Conservation (phyloP, 768 basidiomycete species). For the Terana coerulea region DNA sequence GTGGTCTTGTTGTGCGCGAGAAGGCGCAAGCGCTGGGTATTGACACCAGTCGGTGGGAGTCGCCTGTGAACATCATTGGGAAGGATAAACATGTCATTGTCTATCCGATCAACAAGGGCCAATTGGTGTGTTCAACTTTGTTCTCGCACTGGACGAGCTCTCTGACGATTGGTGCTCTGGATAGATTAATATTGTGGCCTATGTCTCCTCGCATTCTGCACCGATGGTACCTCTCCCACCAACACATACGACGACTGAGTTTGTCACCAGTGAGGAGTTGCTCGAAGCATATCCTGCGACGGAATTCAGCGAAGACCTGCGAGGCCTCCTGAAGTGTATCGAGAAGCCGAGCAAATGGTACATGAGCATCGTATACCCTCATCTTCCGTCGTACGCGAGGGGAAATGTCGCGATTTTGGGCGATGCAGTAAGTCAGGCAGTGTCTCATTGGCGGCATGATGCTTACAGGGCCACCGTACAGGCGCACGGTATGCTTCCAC, state of each 20-base stretch:
- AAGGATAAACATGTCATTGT: constrained; percentile 28
- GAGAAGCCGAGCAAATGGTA: constrained; percentile 49
- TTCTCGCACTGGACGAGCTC: too few relatives aligned
- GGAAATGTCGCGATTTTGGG: constrained; percentile 47
- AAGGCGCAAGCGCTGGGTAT: constrained; percentile 38
- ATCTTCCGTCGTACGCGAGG: constrained; percentile 42
- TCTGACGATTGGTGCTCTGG: constrained; percentile 19
- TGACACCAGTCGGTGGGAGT: constrained; percentile 32
- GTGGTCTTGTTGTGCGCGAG: constrained; percentile 43
- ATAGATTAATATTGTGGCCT: constrained; percentile 44
- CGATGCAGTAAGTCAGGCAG: constrained; percentile 35
- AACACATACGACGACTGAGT: constrained; percentile 35
- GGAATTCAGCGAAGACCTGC: constrained; percentile 31
- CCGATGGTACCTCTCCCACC: constrained; percentile 17
- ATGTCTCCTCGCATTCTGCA: constrained; percentile 30
- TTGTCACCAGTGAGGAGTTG: constrained; percentile 40
- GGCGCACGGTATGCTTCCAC: constrained; percentile 14
- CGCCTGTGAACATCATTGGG: constrained; percentile 42
- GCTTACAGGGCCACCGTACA: too few relatives aligned
- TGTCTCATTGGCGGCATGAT: neutral
- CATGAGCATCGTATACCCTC: constrained; percentile 45
- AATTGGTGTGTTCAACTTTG: neutral
- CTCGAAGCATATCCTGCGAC: constrained; percentile 31
- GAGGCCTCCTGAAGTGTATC: constrained; percentile 39
- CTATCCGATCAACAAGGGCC: constrained; percentile 4